Evolutionary conservation across 805 yeast species (phyloP).

Genomic region (Candida montana): DNA sequence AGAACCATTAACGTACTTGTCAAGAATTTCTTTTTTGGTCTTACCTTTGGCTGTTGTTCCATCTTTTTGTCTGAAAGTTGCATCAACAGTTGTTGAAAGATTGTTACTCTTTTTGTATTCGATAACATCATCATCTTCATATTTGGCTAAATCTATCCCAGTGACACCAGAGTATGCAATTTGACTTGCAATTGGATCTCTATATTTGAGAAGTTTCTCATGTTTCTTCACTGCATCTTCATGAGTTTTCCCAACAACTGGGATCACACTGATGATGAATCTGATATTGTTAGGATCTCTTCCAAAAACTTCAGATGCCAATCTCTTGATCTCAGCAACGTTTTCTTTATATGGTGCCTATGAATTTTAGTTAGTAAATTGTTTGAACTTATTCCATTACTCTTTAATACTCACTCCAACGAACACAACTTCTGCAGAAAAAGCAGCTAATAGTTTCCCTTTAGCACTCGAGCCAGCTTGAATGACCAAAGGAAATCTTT

Average conservation of each 20-base stretch:
- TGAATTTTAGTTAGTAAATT: too few species aligned
- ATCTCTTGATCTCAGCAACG: too few species aligned
- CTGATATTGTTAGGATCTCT: conserved; percentile 34
- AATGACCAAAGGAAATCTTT: conserved; percentile 37
- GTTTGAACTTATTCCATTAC: conserved; percentile 36
- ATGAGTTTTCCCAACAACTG: conserved; percentile 31
- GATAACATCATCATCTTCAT: conserved; percentile 23
- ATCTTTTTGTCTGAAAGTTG: too few species aligned
- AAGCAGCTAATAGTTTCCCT: conserved; percentile 39
- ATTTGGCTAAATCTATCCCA: conserved; percentile 35
- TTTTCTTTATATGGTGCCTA: too few species aligned
- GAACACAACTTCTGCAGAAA: too few species aligned
- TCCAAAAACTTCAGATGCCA: too few species aligned
- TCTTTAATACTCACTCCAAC: too few species aligned
- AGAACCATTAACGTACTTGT: conserved; percentile 24
- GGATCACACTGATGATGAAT: conserved; percentile 34
- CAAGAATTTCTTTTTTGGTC: conserved; percentile 20
- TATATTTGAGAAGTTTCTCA: conserved; percentile 25
- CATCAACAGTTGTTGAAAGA: conserved; percentile 25
- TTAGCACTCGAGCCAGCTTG: conserved; percentile 40
- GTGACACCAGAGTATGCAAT: conserved; percentile 35
- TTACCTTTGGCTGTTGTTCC: conserved; percentile 18
- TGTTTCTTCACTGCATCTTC: conserved; percentile 24
- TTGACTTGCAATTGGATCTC: conserved; percentile 31
- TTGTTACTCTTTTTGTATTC: conserved; percentile 24